phyloP scores from a whole-genome alignment of 345 rosid species.

The Rhizophora mangle region DNA sequence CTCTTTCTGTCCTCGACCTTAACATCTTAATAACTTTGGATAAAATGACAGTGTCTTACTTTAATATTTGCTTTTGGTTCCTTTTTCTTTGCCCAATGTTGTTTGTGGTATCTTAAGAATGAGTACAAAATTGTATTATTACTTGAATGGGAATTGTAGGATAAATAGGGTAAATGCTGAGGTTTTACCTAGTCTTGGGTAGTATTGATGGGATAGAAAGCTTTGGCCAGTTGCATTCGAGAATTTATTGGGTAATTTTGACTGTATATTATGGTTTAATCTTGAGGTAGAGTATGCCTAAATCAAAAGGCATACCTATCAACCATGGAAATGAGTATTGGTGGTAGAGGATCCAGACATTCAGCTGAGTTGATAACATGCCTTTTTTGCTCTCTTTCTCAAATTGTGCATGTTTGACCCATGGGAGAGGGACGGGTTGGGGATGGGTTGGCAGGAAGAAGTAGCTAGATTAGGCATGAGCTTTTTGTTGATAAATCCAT shows the following conservation, averaged over 20 bases:
- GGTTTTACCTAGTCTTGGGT: not conserved
- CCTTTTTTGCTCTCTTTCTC: not conserved
- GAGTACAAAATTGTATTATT: not conserved
- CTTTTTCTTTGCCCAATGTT: not conserved
- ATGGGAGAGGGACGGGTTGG: not conserved
- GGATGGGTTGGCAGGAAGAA: not conserved
- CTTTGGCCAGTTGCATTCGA: not conserved
- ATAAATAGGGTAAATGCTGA: not conserved
- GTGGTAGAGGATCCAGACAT: not conserved
- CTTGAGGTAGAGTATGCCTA: not conserved
- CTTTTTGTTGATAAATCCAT: too few species aligned
- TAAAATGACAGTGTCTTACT: not conserved
- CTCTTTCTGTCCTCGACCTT: not conserved
- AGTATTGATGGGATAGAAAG: not conserved
- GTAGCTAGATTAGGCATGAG: constrained; percentile 1
- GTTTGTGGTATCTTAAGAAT: not conserved
- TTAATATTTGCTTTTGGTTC: not conserved
- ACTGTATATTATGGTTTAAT: not conserved
- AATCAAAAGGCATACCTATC: not conserved
- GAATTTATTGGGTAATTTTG: not conserved
- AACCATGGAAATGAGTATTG: too few species aligned
- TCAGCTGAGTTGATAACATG: not conserved
- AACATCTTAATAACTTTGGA: not conserved
- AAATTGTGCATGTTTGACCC: not conserved
- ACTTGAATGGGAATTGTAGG: not conserved